Evolutionary conservation across 108 stramenopile species (phyloP).

Genomic region (Chaetoceros tenuissimus): DNA sequence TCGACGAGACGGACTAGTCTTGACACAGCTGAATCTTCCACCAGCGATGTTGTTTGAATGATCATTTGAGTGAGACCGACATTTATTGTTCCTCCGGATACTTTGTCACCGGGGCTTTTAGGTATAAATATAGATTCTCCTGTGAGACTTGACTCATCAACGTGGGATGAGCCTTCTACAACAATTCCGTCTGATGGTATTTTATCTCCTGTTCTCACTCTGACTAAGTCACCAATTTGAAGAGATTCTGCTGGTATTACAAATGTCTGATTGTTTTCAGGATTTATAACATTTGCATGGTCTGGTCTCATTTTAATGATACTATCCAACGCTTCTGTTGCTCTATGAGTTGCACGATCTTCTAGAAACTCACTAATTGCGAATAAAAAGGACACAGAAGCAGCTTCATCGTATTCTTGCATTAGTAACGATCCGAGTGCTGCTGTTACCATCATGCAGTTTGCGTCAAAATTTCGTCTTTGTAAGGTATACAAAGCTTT

Average conservation of each 20-base stretch:
- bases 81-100: slow-evolving; percentile 83
- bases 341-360: slow-evolving; percentile 53
- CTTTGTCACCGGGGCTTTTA: slow-evolving; percentile 51
- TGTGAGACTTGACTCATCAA: slow-evolving; percentile 91
- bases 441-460: slow-evolving; percentile 87
- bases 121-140: slow-evolving; percentile 76
- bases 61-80: slow-evolving; percentile 58
- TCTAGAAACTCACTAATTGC: slow-evolving; percentile 78
- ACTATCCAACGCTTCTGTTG: slow-evolving; percentile 56
- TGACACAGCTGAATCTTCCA: slow-evolving; percentile 70
- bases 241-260: slow-evolving; percentile 68
- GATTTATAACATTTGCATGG: slow-evolving; percentile 67
- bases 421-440: slow-evolving; percentile 72
- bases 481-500: slow-evolving; percentile 70
- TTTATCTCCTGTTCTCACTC: slow-evolving; percentile 88
- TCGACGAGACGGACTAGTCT: slow-evolving; percentile 70
- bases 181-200: slow-evolving; percentile 92
- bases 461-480: slow-evolving; percentile 64
- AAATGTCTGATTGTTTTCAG: slow-evolving; percentile 30
- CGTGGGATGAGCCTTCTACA: slow-evolving; percentile 61
- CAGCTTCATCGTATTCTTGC: slow-evolving; percentile 77
- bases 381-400: slow-evolving; percentile 79
- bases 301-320: slow-evolving; percentile 73
- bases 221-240: slow-evolving; percentile 62
- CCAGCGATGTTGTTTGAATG: slow-evolving; percentile 59